Percentiles rank a stretch among this genome's conserved stretches.
These are phyloP conservation scores for Exserohilum turcica DNA, from an alignment of 2,329 filamentous ascomycete genomes.

Conservation along the genomic window DNA sequence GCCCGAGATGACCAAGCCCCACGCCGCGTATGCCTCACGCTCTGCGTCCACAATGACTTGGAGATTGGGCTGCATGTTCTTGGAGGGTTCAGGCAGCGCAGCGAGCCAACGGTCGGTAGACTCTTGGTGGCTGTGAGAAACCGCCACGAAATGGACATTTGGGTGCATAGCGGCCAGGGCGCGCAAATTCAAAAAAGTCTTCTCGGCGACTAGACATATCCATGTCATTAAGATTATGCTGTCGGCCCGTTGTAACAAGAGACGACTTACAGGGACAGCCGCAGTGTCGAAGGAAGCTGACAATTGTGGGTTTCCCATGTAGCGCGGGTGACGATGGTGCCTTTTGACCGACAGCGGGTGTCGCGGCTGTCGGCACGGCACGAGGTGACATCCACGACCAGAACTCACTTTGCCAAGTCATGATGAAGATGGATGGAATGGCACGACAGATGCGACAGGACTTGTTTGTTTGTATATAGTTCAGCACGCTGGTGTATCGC, in stretches of 20 bases:
- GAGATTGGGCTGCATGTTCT: slow-evolving; percentile 57
- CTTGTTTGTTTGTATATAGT: not conserved
- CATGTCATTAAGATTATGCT: slow-evolving; percentile 4
- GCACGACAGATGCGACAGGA: not conserved
- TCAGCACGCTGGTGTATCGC: not conserved
- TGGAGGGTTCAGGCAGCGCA: slow-evolving; percentile 27
- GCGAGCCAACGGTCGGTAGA: slow-evolving; percentile 44
- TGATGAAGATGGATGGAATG: slow-evolving; percentile 10
- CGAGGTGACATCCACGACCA: slow-evolving; percentile 50
- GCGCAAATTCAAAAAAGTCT: slow-evolving; percentile 57
- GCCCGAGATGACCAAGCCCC: slow-evolving; percentile 67
- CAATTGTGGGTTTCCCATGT: slow-evolving; percentile 60
- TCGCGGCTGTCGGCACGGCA: slow-evolving; percentile 40
- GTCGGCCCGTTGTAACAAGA: not conserved
- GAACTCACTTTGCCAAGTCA: slow-evolving; percentile 50
- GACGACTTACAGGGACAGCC: slow-evolving; percentile 69
- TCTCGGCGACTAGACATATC: slow-evolving; percentile 68
- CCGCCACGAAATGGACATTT: slow-evolving; percentile 39
- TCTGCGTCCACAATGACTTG: slow-evolving; percentile 65
- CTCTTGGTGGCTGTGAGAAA: slow-evolving; percentile 42
- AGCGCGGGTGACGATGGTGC: slow-evolving; percentile 60
- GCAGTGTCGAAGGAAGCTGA: slow-evolving; percentile 74
- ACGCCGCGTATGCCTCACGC: slow-evolving; percentile 65
- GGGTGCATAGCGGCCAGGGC: slow-evolving; percentile 30
- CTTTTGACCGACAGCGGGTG: slow-evolving; percentile 59